phyloP scores from a whole-genome alignment of 768 basidiomycete species.

The Piloderma croceum region DNA sequence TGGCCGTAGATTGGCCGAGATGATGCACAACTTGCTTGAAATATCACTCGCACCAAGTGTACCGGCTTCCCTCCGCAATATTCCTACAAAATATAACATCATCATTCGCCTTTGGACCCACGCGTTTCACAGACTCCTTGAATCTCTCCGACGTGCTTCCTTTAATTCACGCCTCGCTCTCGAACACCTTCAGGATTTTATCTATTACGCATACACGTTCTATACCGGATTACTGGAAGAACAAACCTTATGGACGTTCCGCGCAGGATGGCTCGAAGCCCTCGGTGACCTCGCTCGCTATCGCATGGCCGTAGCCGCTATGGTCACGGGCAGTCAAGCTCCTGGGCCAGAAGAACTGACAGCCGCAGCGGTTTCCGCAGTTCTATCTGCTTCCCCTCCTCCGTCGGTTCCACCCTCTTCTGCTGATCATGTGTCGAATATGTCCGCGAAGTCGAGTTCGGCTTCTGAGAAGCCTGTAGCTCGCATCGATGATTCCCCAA shows the following conservation, averaged over 20 bases:
- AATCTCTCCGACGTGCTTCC: slow-evolving; percentile 82
- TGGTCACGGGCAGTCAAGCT: slow-evolving; percentile 54
- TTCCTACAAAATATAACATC: slow-evolving; percentile 94
- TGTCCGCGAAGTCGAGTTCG: slow-evolving; percentile 34
- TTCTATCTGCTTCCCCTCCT: slow-evolving; percentile 23
- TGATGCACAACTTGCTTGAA: slow-evolving; percentile 81
- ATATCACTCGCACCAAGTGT: slow-evolving; percentile 83
- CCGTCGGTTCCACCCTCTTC: slow-evolving; percentile 12
- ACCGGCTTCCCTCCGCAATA: slow-evolving; percentile 81
- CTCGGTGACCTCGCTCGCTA: slow-evolving; percentile 95
- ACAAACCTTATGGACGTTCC: slow-evolving; percentile 60
- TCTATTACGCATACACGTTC: slow-evolving; percentile 92
- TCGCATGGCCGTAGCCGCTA: slow-evolving; percentile 90
- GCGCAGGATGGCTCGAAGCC: slow-evolving; percentile 89
- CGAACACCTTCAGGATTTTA: slow-evolving; percentile 91
- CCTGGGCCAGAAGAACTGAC: slow-evolving; percentile 44
- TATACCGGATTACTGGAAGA: slow-evolving; percentile 90
- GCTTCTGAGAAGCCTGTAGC: slow-evolving; percentile 46
- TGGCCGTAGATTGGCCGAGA: slow-evolving; percentile 72
- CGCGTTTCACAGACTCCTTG: slow-evolving; percentile 85
- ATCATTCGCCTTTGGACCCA: slow-evolving; percentile 90
- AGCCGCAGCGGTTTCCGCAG: slow-evolving; percentile 48
- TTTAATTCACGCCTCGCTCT: slow-evolving; percentile 64
- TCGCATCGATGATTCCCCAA: slow-evolving; percentile 58
- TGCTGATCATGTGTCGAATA: slow-evolving; percentile 12